phyloP scores from a whole-genome alignment of 768 basidiomycete species.

The Tricholoma sp. region DNA sequence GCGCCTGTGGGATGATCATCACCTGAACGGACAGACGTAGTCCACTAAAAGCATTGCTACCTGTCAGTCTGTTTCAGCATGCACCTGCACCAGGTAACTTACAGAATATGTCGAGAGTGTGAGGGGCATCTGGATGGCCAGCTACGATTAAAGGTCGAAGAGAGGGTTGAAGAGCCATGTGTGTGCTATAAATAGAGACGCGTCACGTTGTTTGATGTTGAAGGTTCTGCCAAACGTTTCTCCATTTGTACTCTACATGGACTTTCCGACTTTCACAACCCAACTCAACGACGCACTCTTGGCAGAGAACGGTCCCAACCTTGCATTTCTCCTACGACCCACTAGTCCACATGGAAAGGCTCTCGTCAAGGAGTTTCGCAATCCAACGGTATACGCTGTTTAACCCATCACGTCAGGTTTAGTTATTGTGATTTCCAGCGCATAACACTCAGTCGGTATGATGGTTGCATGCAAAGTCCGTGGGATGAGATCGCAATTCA shows the following conservation, averaged over 20 bases:
- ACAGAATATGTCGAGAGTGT: slow-evolving; percentile 80
- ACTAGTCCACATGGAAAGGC: slow-evolving; percentile 76
- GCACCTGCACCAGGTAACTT: slow-evolving; percentile 18
- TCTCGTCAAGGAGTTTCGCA: slow-evolving; percentile 66
- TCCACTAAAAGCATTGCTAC: slow-evolving; percentile 49
- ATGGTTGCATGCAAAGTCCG: slow-evolving; percentile 61
- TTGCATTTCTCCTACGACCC: slow-evolving; percentile 72
- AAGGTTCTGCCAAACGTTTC: neutral
- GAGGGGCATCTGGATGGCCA: slow-evolving; percentile 55
- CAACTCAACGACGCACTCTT: slow-evolving; percentile 58
- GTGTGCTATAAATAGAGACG: neutral
- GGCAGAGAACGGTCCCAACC: slow-evolving; percentile 59
- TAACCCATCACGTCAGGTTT: slow-evolving; percentile 5
- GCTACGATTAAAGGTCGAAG: slow-evolving; percentile 60
- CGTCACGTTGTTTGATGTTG: slow-evolving; percentile 1
- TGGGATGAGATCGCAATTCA: slow-evolving; percentile 88
- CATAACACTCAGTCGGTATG: slow-evolving; percentile 39
- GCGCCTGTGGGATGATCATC: neutral
- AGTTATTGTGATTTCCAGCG: slow-evolving; percentile 24
- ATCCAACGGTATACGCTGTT: slow-evolving; percentile 37
- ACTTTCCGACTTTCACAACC: slow-evolving; percentile 54
- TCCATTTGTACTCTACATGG: slow-evolving; percentile 21
- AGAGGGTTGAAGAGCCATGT: slow-evolving; percentile 77
- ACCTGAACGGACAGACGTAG: slow-evolving; percentile 86
- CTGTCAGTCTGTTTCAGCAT: neutral